These are phyloP conservation scores for Carex arenaria DNA, from an alignment of 202 grass and related monocot species.

Conservation along the genomic window DNA sequence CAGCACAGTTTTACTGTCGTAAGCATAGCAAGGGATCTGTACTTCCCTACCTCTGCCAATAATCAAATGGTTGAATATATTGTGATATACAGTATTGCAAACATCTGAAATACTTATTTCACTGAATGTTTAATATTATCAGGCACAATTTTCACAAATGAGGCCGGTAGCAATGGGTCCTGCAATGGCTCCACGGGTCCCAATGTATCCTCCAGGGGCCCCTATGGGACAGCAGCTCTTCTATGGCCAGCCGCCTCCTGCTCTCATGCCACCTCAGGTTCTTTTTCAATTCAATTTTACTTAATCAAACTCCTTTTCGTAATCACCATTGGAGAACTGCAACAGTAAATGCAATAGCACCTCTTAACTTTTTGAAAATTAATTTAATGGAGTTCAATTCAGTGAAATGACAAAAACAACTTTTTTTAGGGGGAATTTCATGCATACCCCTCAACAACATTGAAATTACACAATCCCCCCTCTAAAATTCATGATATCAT, in stretches of 20 bases:
- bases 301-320: background rate
- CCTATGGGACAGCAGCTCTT: conserved; percentile 76
- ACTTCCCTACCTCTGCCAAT: background rate
- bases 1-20: background rate
- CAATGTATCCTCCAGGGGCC: conserved; percentile 76
- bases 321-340: background rate
- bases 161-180: conserved; percentile 76
- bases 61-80: background rate
- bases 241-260: conserved; percentile 76
- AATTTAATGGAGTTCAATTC: background rate
- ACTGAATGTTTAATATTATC: conserved; percentile 10
- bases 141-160: conserved; percentile 79
- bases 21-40: background rate
- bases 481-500: too few relatives aligned
- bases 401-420: background rate
- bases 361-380: background rate
- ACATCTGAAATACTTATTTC: background rate
- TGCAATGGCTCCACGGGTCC: conserved; percentile 59
- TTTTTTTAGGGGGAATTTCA: background rate
- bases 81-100: background rate
- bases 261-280: conserved; percentile 77
- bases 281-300: background rate
- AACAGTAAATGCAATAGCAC: background rate
- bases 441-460: too few relatives aligned
- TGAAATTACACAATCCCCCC: too few relatives aligned